Evolutionary conservation across 148 eudicot species (phyloP), one percentile per base, ranked within the genome.

Genomic region (Silene latifolia): DNA sequence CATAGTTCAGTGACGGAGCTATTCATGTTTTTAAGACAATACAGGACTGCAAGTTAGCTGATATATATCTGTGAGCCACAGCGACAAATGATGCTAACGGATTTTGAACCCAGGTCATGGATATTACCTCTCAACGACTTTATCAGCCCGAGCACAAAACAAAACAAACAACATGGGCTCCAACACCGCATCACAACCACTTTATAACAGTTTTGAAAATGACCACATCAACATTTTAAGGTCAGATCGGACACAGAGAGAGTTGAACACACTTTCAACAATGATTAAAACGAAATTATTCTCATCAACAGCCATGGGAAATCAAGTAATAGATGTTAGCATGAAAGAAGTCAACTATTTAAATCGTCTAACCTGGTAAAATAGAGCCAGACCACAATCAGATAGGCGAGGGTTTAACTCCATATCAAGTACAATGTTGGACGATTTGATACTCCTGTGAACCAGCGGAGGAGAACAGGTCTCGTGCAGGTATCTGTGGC

Each of bases 371-470:
- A 89, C 87, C 89, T 80, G 76, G 71, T 82, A 82, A 83, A 86
- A 83, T 42, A 65, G 69, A 56, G 80, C 83, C 82, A 90, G 76
- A 56, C 95, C 90, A 56, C 88, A 90, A 63, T 90, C 95, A 1
- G 82, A 77, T 14, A 90, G 84, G 44, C 74, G 81, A 76, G 95
- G 86, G 80, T 88, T 90, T 44, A 88, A 86, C 69, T 90, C 95
- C n/a, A 58, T 54, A 73, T 90, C 95, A 15, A 90, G 90, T 51
- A 90, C 79, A 72, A 90, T 86, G 76, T 90, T 90, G 46, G 87
- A 82, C 4, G 95, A 85, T 61, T 81, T 88, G 73, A 90, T 82
- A 81, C 86, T 82, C 79, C 82, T 83, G 74, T 90, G 91, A 64
- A 87, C 65, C 63, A 76, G 60, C 4, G 87, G 78, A 20, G 90